These are phyloP conservation scores for Oryza rufipogon DNA, from an alignment of 176 grass and related monocot species.

Conservation along the genomic window DNA sequence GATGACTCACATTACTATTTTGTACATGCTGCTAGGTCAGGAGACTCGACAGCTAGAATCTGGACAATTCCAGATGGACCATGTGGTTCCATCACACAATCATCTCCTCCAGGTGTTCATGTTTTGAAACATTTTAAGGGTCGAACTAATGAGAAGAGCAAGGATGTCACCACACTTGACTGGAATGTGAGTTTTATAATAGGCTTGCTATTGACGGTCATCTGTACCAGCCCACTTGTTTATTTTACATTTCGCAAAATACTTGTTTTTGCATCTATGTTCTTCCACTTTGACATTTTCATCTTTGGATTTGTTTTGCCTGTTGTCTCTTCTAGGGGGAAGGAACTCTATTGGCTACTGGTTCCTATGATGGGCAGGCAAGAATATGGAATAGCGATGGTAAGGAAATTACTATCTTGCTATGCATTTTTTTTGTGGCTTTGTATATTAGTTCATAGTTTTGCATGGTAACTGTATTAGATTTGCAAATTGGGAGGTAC, in stretches of 20 bases:
- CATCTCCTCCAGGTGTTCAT: constrained; percentile 68
- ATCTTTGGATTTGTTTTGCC: constrained; percentile 29
- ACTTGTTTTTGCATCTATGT: constrained; percentile 16
- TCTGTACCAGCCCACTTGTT: neutral
- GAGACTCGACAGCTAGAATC: constrained; percentile 99
- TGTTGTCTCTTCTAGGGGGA: constrained; percentile 61
- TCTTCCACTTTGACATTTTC: neutral
- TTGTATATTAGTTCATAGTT: neutral
- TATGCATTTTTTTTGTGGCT: neutral
- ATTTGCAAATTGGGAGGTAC: neutral
- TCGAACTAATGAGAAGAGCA: constrained; percentile 90
- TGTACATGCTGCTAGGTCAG: constrained; percentile 64
- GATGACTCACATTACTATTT: constrained; percentile 31
- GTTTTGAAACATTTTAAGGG: constrained; percentile 98
- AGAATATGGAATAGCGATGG: constrained; percentile 96
- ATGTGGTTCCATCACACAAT: constrained; percentile 62
- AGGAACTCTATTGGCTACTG: constrained; percentile 88
- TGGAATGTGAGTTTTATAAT: constrained; percentile 85
- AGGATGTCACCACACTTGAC: constrained; percentile 98
- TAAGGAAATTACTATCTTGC: constrained; percentile 39
- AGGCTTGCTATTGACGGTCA: constrained; percentile 13
- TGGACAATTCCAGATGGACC: constrained; percentile 96
- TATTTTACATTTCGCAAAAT: neutral
- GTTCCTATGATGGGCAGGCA: constrained; percentile 97
- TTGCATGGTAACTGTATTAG: neutral